phyloP scores from a whole-genome alignment of 352 stramenopile species.

The Globisporangium camurandrum region DNA sequence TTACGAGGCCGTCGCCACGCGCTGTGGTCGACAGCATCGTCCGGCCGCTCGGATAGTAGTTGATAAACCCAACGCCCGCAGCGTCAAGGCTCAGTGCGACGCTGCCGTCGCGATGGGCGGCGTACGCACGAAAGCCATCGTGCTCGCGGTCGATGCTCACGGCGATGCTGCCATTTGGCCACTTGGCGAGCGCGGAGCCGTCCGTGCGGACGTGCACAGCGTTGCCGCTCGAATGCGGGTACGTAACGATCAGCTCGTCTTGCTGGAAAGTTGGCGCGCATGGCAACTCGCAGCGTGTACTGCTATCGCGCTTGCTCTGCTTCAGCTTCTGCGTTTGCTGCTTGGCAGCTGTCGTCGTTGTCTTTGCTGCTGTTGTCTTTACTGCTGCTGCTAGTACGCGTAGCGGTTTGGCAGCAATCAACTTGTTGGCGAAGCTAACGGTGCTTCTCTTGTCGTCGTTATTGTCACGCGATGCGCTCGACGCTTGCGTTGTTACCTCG shows the following conservation, averaged over 20 bases:
- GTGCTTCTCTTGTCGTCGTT: too few relatives aligned
- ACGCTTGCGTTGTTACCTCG: too few relatives aligned
- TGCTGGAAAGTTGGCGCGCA: slow-evolving; percentile 23
- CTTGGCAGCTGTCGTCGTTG: not conserved
- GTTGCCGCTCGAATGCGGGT: slow-evolving; percentile 41
- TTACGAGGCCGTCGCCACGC: slow-evolving; percentile 44
- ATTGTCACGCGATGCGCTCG: too few relatives aligned
- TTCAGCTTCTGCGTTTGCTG: not conserved
- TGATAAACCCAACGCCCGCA: slow-evolving; percentile 63
- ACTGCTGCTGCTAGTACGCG: too few relatives aligned
- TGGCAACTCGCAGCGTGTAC: not conserved
- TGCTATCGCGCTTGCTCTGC: slow-evolving; percentile 5
- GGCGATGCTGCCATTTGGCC: slow-evolving; percentile 52
- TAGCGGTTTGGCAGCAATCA: too few relatives aligned
- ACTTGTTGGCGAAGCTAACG: too few relatives aligned
- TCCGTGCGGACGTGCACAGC: slow-evolving; percentile 49
- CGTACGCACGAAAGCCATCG: slow-evolving; percentile 59
- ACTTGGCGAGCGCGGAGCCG: slow-evolving; percentile 61
- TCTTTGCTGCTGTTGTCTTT: too few relatives aligned
- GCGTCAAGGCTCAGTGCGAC: slow-evolving; percentile 65
- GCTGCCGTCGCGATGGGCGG: slow-evolving; percentile 54
- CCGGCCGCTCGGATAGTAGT: slow-evolving; percentile 66
- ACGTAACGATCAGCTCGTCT: slow-evolving; percentile 26
- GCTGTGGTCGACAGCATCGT: slow-evolving; percentile 71
- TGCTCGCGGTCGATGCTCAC: slow-evolving; percentile 60